Evolutionary conservation across 768 basidiomycete species (phyloP).

Genomic region (Plicaturopsis crispa): DNA sequence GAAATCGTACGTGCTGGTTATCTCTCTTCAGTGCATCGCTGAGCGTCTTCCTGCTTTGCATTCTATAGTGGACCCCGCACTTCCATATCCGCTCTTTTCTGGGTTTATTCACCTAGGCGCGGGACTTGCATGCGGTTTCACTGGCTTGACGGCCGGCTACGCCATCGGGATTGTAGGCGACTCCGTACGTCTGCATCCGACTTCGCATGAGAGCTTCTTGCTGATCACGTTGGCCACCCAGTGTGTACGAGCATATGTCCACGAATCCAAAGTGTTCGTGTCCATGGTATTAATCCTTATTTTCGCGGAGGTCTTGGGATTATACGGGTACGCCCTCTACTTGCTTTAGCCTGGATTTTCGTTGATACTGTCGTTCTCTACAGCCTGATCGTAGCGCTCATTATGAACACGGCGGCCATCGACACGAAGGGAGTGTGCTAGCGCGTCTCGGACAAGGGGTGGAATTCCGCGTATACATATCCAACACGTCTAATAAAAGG

Average conservation of each 20-base stretch:
- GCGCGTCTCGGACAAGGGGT: slow-evolving; percentile 27
- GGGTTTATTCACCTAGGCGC: slow-evolving; percentile 93
- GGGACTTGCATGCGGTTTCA: slow-evolving; percentile 84
- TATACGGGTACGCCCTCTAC: slow-evolving; percentile 59
- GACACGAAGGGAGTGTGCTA: slow-evolving; percentile 37
- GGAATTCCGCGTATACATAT: too few relatives aligned
- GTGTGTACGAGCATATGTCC: slow-evolving; percentile 88
- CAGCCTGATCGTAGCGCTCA: slow-evolving; percentile 81
- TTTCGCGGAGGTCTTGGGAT: slow-evolving; percentile 84
- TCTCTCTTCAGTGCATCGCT: too few relatives aligned
- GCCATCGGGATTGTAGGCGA: slow-evolving; percentile 94
- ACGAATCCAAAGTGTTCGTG: slow-evolving; percentile 89
- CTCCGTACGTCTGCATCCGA: slow-evolving; percentile 50
- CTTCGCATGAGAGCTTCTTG: not conserved
- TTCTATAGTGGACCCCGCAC: too few relatives aligned
- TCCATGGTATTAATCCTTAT: slow-evolving; percentile 96
- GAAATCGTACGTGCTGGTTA: slow-evolving; percentile 38
- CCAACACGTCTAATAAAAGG: too few relatives aligned
- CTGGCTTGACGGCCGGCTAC: slow-evolving; percentile 89
- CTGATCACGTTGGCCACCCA: slow-evolving; percentile 17
- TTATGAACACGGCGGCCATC: slow-evolving; percentile 79
- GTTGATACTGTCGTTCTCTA: slow-evolving; percentile 1
- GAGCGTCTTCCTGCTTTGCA: not conserved
- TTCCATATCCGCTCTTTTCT: slow-evolving; percentile 77
- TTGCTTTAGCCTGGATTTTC: not conserved